phyloP scores from a whole-genome alignment of 768 basidiomycete species.

The Chlorophyllum brunneum region DNA sequence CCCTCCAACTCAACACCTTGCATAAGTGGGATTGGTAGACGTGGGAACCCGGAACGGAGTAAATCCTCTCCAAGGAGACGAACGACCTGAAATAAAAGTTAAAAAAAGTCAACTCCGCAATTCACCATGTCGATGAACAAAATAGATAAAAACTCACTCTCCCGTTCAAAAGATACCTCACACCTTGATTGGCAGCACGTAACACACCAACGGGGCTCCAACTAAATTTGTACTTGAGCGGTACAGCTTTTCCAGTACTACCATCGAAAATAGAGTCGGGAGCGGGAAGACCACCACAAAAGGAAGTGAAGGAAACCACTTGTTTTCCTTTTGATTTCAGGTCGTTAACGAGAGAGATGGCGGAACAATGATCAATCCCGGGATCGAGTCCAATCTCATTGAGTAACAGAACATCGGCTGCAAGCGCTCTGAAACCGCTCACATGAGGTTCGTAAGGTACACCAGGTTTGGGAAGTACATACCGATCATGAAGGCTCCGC shows the following conservation, averaged over 20 bases:
- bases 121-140: neutral
- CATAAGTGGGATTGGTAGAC: constrained; percentile 59
- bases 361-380: constrained; percentile 87
- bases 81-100: constrained; percentile 30
- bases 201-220: constrained; percentile 91
- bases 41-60: constrained; percentile 53
- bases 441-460: too few species aligned
- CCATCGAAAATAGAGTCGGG: constrained; percentile 41
- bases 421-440: constrained; percentile 40
- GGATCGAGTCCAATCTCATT: constrained; percentile 92
- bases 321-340: constrained; percentile 48
- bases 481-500: constrained; percentile 61
- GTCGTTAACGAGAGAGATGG: constrained; percentile 60
- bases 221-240: constrained; percentile 88
- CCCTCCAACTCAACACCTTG: constrained; percentile 66
- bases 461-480: too few species aligned
- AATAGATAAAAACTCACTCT: constrained; percentile 35
- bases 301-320: constrained; percentile 76
- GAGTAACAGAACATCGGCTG: constrained; percentile 66
- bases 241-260: constrained; percentile 41
- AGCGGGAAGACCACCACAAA: constrained; percentile 90
- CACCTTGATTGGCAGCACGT: constrained; percentile 71
- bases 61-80: constrained; percentile 50
- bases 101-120: neutral
- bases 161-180: constrained; percentile 56